Conservation (phyloP, 148 eudicot genomes). For the Dysphania ambrosioides region DNA sequence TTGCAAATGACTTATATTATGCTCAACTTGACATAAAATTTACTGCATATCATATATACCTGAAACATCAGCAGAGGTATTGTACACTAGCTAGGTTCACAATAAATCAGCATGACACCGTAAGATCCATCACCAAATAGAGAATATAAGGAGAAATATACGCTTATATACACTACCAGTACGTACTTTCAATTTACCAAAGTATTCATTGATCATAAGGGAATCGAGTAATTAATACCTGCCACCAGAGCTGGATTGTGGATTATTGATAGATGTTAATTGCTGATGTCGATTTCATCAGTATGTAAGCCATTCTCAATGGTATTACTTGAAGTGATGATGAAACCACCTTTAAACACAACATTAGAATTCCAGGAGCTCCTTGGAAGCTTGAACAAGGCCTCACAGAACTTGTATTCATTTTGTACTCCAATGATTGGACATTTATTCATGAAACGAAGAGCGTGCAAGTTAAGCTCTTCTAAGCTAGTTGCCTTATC, state of each 20-base stretch:
- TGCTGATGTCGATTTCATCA: no score
- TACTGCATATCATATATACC: no score
- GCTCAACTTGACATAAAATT: no score
- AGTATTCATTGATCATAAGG: no score
- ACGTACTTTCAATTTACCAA: no score
- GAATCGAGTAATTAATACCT: neutral
- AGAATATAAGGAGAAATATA: no score
- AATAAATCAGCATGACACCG: no score
- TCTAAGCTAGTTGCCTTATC: neutral
- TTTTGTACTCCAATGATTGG: neutral
- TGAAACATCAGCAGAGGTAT: no score
- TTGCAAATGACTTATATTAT: no score
- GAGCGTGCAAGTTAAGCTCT: neutral
- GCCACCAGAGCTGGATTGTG: neutral
- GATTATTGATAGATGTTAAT: neutral
- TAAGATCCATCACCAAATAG: no score
- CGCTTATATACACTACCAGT: no score
- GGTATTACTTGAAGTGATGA: neutral
- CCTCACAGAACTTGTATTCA: neutral
- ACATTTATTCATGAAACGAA: neutral
- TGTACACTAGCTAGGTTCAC: no score
- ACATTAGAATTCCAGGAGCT: neutral
- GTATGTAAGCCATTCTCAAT: neutral
- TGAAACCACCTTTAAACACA: neutral
- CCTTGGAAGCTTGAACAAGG: constrained; percentile 3